Conservation (phyloP, 768 basidiomycete species). For the Calocybe gangraenosa region DNA sequence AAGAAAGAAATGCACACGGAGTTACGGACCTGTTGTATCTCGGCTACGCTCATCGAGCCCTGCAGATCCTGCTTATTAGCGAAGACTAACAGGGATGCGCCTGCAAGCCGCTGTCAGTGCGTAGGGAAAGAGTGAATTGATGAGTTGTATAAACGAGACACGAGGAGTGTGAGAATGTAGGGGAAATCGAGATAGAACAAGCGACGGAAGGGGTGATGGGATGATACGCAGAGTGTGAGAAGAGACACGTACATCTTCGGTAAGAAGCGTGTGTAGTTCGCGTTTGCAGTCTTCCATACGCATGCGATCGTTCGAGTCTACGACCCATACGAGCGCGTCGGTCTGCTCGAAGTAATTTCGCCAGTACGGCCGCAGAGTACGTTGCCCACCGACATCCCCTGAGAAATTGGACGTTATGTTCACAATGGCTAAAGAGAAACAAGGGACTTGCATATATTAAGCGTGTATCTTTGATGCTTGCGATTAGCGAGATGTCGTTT, state of each 20-base stretch:
- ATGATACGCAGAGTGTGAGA: slow-evolving; percentile 4
- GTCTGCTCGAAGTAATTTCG: slow-evolving; percentile 99
- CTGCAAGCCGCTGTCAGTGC: slow-evolving; percentile 71
- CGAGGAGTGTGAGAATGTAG: no score
- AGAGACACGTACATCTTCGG: slow-evolving; percentile 75
- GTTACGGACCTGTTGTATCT: slow-evolving; percentile 77
- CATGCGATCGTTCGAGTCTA: slow-evolving; percentile 90
- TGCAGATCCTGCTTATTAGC: slow-evolving; percentile 98
- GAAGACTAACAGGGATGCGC: slow-evolving; percentile 93
- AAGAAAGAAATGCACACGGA: neutral
- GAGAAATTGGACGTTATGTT: slow-evolving; percentile 11
- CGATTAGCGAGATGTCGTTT: neutral
- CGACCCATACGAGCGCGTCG: slow-evolving; percentile 97
- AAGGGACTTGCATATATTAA: slow-evolving; percentile 66
- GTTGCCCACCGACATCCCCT: slow-evolving; percentile 99
- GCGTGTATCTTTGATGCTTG: slow-evolving; percentile 50
- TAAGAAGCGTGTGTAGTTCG: slow-evolving; percentile 81
- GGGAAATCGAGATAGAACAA: no score
- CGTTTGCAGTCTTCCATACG: slow-evolving; percentile 87
- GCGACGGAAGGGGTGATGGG: slow-evolving; percentile 1
- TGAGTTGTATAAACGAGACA: slow-evolving; percentile 5
- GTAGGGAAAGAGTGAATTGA: slow-evolving; percentile 8
- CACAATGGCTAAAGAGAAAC: no score
- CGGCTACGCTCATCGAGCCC: slow-evolving; percentile 75
- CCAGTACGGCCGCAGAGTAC: slow-evolving; percentile 96